Evolutionary conservation across 73 alveolate species (phyloP), one percentile per base, ranked within the genome.

Genomic region (Strombidium stylifer): DNA sequence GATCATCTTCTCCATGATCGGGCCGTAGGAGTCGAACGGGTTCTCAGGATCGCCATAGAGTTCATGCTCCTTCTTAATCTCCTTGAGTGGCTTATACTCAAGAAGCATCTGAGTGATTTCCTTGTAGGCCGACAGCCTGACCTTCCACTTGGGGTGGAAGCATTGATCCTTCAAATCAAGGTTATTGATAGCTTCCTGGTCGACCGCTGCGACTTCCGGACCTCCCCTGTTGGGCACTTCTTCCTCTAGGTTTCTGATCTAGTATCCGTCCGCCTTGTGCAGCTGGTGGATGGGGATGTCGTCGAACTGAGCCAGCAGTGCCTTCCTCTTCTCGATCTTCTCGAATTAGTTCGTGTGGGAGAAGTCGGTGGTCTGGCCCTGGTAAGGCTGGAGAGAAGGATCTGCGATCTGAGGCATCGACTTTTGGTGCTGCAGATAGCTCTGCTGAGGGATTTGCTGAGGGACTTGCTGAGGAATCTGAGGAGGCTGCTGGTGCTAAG

Each of bases 111-210:
- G 27, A 12, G 53, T 39, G n/a, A 76, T 50, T 27, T 76, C 82
- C 48, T 64, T 76, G 37, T 76, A 76, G 12, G 77, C 88, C 16
- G 39, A 36, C 62, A 36, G 35, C 31, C 88, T 21, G 7, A 76
- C 52, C 44, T 76, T 73, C 88, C 88, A 76, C 44, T 64, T 66
- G 15, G 31, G 28, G 69, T 66, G 81, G 18, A 55, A 75, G n/a
- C 54, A 14, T 30, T n/a, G n/a, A n/a, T n/a, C n/a, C n/a, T n/a
- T n/a, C n/a, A n/a, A n/a, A n/a, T n/a, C n/a, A n/a, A n/a, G n/a
- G n/a, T n/a, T n/a, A n/a, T n/a, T n/a, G n/a, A n/a, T n/a, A n/a
- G n/a, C n/a, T n/a, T n/a, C n/a, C n/a, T n/a, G n/a, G n/a, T n/a
- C n/a, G n/a, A n/a, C n/a, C n/a, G n/a, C n/a, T n/a, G n/a, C n/a